Evolutionary conservation across 352 stramenopile species (phyloP).

Genomic region (Phytophthora rubi): DNA sequence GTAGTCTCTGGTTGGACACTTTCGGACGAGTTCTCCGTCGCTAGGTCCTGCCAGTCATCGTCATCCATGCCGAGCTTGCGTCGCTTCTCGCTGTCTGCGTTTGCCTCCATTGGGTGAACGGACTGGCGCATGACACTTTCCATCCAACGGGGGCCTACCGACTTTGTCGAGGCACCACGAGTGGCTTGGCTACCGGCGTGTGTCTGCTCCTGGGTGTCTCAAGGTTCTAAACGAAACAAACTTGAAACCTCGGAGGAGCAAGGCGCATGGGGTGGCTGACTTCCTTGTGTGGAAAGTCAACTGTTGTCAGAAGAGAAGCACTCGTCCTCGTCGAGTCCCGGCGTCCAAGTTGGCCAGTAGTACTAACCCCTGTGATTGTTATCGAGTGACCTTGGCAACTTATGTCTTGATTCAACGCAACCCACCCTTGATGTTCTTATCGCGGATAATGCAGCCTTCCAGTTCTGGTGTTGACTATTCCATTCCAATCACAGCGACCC

Average conservation of each 20-base stretch:
- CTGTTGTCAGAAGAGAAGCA: slow-evolving; percentile 3
- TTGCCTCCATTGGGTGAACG: slow-evolving; percentile 66
- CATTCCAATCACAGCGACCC: neutral
- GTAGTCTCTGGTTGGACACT: slow-evolving; percentile 16
- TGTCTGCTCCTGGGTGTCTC: slow-evolving; percentile 15
- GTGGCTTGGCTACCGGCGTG: slow-evolving; percentile 4
- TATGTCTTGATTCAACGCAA: slow-evolving; percentile 8
- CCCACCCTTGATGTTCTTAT: slow-evolving; percentile 32
- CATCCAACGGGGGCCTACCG: slow-evolving; percentile 37
- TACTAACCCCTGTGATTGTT: slow-evolving; percentile 10
- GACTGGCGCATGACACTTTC: slow-evolving; percentile 67
- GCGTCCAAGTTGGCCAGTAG: neutral
- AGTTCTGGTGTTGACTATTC: slow-evolving; percentile 20
- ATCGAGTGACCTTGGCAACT: slow-evolving; percentile 11
- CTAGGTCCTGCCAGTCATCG: slow-evolving; percentile 36
- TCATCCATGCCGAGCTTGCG: slow-evolving; percentile 28
- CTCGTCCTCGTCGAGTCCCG: slow-evolving; percentile 20
- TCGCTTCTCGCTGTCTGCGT: slow-evolving; percentile 20
- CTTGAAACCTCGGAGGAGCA: slow-evolving; percentile 19
- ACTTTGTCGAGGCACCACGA: slow-evolving; percentile 16
- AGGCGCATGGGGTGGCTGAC: slow-evolving; percentile 27
- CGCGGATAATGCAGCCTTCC: slow-evolving; percentile 19
- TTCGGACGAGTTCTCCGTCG: slow-evolving; percentile 40
- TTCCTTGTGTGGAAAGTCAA: slow-evolving; percentile 9
- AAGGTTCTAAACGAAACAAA: slow-evolving; percentile 10